phyloP scores from a whole-genome alignment of 257 asterid species.

The Lycium ferocissimum region DNA sequence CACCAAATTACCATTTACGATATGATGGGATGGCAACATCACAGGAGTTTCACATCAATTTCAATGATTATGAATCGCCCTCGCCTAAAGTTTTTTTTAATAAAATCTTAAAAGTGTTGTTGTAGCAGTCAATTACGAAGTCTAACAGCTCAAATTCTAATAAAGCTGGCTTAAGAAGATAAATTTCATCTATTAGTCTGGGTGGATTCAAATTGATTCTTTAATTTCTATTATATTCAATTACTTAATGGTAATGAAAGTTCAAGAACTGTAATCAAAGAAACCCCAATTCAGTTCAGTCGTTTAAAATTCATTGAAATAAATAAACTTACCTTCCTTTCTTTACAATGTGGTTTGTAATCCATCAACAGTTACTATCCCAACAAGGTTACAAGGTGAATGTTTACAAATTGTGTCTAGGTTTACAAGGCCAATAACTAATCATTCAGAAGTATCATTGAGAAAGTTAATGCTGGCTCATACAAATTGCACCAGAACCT shows the following conservation, averaged over 20 bases:
- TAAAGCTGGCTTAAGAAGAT: not conserved
- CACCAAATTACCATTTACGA: not conserved
- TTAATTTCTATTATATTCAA: not conserved
- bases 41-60: not conserved
- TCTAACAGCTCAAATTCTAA: not conserved
- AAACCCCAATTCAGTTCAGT: conserved; percentile 2
- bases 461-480: not conserved
- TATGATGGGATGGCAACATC: not conserved
- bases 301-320: conserved; percentile 10
- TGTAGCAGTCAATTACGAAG: not conserved
- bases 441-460: not conserved
- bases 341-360: too few species aligned
- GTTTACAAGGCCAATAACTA: not conserved
- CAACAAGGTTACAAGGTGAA: not conserved
- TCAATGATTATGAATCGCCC: not conserved
- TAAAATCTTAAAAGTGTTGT: not conserved
- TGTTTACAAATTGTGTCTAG: not conserved
- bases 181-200: not conserved
- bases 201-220: not conserved
- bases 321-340: not conserved
- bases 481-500: not conserved
- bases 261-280: not conserved
- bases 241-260: not conserved
- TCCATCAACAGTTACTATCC: not conserved
- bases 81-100: not conserved